Evolutionary conservation across 768 basidiomycete species (phyloP).

Genomic region (Pilatotrama ljubarskyi): DNA sequence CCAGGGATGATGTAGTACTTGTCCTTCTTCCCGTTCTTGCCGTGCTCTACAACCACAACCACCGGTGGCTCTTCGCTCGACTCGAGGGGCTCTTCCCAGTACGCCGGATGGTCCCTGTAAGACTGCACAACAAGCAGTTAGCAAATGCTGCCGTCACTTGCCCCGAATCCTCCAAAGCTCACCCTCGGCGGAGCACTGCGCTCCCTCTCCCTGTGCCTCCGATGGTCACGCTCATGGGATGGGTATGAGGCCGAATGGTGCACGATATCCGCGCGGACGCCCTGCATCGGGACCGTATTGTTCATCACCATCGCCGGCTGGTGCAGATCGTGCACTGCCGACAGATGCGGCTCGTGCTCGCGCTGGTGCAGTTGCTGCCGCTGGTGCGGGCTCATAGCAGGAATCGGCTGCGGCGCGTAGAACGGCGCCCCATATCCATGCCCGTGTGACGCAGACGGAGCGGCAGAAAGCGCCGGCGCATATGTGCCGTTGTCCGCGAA

Average conservation of each 20-base stretch:
- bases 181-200: conserved; percentile 13
- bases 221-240: conserved; percentile 1
- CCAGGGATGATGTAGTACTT: conserved; percentile 63
- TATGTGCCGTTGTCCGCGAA: conserved; percentile 28
- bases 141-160: not conserved
- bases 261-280: conserved; percentile 25
- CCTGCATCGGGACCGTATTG: conserved; percentile 14
- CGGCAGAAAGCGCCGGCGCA: conserved; percentile 20
- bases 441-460: conserved; percentile 17
- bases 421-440: conserved; percentile 14
- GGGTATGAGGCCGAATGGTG: conserved; percentile 18
- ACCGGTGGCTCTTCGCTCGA: conserved; percentile 29
- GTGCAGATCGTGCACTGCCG: conserved; percentile 15
- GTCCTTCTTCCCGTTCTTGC: conserved; percentile 31
- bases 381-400: not conserved
- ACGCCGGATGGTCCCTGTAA: conserved; percentile 14
- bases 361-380: too few relatives aligned
- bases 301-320: conserved; percentile 26
- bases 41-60: conserved; percentile 32
- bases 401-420: conserved; percentile 18
- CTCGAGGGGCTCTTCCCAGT: conserved; percentile 19
- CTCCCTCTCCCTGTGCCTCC: conserved; percentile 12
- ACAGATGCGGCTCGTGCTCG: conserved; percentile 11
- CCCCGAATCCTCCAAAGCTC: not conserved
- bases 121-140: not conserved